A percentile compares a stretch with the other conserved stretches of the same genome.
These are phyloP conservation scores for Coemansia sp. DNA, from an alignment of 192 early-diverging fungal species.

Conservation along the genomic window DNA sequence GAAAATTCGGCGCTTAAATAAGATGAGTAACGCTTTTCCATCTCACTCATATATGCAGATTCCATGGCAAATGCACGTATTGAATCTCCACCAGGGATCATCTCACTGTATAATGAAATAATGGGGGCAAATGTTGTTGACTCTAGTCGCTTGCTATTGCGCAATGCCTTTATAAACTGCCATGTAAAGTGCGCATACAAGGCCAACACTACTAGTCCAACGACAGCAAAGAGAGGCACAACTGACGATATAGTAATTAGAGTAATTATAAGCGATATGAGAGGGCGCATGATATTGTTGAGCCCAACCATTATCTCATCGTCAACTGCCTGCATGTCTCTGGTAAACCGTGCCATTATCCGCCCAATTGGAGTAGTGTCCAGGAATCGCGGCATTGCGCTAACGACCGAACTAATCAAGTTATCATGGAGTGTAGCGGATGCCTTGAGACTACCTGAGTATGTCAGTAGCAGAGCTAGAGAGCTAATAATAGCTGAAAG, in stretches of 20 bases:
- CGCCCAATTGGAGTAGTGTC: slow-evolving; percentile 80
- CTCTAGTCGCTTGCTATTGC: slow-evolving; percentile 83
- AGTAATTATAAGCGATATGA: slow-evolving; percentile 57
- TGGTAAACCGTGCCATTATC: slow-evolving; percentile 78
- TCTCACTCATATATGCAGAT: slow-evolving; percentile 63
- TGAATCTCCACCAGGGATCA: slow-evolving; percentile 64
- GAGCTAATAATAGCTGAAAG: slow-evolving; percentile 19
- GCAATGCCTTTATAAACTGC: slow-evolving; percentile 69
- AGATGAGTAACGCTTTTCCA: slow-evolving; percentile 58
- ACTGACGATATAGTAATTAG: slow-evolving; percentile 61
- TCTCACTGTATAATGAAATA: slow-evolving; percentile 75
- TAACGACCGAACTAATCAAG: slow-evolving; percentile 57
- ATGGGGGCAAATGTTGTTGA: slow-evolving; percentile 67
- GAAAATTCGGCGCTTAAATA: slow-evolving; percentile 78
- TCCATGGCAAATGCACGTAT: slow-evolving; percentile 81
- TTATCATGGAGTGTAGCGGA: slow-evolving; percentile 58
- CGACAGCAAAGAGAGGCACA: slow-evolving; percentile 70
- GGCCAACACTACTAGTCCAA: slow-evolving; percentile 59
- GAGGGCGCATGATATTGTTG: slow-evolving; percentile 56
- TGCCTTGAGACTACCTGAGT: slow-evolving; percentile 27
- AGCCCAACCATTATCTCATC: slow-evolving; percentile 60
- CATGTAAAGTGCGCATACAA: slow-evolving; percentile 65
- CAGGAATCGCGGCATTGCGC: slow-evolving; percentile 77
- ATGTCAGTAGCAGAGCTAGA: slow-evolving; percentile 14
- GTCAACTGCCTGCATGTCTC: slow-evolving; percentile 79